phyloP scores from a whole-genome alignment of 805 yeast genomes.

The Wickerhamiella hasegawae region DNA sequence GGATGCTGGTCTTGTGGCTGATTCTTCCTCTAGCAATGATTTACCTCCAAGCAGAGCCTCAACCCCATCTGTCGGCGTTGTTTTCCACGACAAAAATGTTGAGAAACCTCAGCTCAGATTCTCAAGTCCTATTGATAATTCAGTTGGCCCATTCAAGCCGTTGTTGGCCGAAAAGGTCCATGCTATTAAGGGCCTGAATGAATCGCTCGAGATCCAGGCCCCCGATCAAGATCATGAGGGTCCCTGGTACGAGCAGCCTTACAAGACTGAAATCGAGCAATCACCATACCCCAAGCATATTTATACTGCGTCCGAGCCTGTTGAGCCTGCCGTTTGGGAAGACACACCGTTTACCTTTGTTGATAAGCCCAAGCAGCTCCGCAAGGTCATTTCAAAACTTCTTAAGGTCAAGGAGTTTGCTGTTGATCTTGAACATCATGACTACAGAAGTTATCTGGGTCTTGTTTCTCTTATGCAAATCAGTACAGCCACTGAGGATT shows the following conservation, averaged over 20 bases:
- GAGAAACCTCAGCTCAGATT: slow-evolving; percentile 28
- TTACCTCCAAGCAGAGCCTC: not conserved
- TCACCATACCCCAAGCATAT: slow-evolving; percentile 54
- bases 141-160: slow-evolving; percentile 69
- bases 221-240: slow-evolving; percentile 26
- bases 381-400: slow-evolving; percentile 39
- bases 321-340: slow-evolving; percentile 35
- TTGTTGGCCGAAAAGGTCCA: slow-evolving; percentile 57
- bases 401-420: slow-evolving; percentile 49
- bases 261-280: slow-evolving; percentile 51
- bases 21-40: too few species aligned
- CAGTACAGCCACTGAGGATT: slow-evolving; percentile 66
- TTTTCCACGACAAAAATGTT: slow-evolving; percentile 18
- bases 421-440: slow-evolving; percentile 93
- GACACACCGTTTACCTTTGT: slow-evolving; percentile 38
- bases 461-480: slow-evolving; percentile 88
- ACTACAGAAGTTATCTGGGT: slow-evolving; percentile 78
- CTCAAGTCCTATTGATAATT: slow-evolving; percentile 43
- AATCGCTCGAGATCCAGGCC: slow-evolving; percentile 27
- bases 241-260: slow-evolving; percentile 64
- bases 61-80: slow-evolving; percentile 7
- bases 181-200: slow-evolving; percentile 40
- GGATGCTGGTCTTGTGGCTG: slow-evolving; percentile 25
- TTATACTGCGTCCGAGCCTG: slow-evolving; percentile 30
- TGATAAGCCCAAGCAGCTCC: slow-evolving; percentile 37